phyloP scores from a whole-genome alignment of 2,329 filamentous ascomycete genomes.

The Neofusicoccum laricinum region DNA sequence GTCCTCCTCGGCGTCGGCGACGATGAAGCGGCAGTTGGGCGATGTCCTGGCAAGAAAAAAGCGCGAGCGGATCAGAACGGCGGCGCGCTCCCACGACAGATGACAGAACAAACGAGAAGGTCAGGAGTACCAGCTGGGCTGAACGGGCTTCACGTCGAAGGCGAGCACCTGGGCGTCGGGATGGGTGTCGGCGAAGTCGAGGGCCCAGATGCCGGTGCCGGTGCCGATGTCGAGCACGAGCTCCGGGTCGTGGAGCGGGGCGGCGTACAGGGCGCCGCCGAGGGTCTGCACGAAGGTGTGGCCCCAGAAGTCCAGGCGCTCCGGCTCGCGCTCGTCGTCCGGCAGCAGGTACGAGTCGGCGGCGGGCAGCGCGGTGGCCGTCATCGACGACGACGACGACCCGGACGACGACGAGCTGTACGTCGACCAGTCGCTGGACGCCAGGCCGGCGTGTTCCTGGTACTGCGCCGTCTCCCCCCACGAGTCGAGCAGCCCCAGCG shows the following conservation, averaged over 20 bases:
- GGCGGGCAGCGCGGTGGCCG: not conserved
- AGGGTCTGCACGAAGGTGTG: conserved; percentile 38
- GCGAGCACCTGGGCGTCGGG: conserved; percentile 31
- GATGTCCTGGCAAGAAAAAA: conserved; percentile 20
- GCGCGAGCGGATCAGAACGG: not conserved
- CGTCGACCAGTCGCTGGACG: conserved; percentile 21
- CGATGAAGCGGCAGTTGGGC: conserved; percentile 32
- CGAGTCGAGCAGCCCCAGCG: conserved; percentile 2
- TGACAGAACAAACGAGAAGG: not conserved
- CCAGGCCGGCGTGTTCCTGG: not conserved
- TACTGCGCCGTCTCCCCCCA: not conserved
- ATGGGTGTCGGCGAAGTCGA: conserved; percentile 34
- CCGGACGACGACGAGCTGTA: conserved; percentile 47
- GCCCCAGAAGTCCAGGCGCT: conserved; percentile 31
- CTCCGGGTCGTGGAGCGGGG: conserved; percentile 24
- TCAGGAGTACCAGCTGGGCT: conserved; percentile 9
- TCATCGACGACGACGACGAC: conserved; percentile 29
- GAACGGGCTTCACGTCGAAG: conserved; percentile 31
- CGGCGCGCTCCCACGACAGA: not conserved
- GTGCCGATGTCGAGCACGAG: conserved; percentile 31
- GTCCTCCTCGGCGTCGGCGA: conserved; percentile 42
- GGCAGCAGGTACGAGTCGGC: conserved; percentile 30
- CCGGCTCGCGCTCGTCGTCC: conserved; percentile 29
- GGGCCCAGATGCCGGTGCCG: conserved; percentile 36
- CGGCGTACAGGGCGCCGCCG: conserved; percentile 33